These are phyloP conservation scores for Calendula officinalis DNA, from an alignment of 129 eudicot species.

Conservation along the genomic window DNA sequence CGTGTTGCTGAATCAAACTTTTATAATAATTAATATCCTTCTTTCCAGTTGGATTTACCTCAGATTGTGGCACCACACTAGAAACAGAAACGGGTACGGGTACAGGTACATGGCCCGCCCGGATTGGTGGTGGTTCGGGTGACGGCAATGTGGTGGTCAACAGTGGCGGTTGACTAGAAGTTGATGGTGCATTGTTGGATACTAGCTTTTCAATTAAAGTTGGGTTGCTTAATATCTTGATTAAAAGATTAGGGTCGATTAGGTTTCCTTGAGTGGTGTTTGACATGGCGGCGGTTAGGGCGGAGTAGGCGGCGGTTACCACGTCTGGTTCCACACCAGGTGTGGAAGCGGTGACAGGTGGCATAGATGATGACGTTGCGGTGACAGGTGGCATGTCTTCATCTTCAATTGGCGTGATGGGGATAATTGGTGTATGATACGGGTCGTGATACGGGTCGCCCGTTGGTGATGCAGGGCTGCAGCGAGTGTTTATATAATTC, in stretches of 20 bases:
- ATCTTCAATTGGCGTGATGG: constrained; percentile 85
- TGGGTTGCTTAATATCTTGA: constrained; percentile 66
- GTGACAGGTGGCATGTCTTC: constrained; percentile 51
- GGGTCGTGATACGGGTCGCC: constrained; percentile 38
- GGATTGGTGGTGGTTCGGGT: constrained; percentile 34
- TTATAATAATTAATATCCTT: constrained; percentile 79
- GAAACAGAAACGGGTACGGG: constrained; percentile 20
- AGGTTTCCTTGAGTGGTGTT: constrained; percentile 47
- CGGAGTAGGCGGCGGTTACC: constrained; percentile 58
- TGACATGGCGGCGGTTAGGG: constrained; percentile 52
- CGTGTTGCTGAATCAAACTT: constrained; percentile 91
- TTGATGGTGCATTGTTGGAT: constrained; percentile 41
- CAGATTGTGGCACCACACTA: constrained; percentile 27
- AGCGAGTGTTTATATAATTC: neutral
- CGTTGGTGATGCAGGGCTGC: constrained; percentile 56
- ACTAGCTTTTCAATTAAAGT: constrained; percentile 55
- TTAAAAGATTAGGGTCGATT: constrained; percentile 67
- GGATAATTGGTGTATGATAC: constrained; percentile 51
- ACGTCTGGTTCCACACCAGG: constrained; percentile 47
- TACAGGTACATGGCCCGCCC: constrained; percentile 23
- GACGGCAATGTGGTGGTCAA: constrained; percentile 20
- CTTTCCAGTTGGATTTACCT: constrained; percentile 35
- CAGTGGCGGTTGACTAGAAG: constrained; percentile 25
- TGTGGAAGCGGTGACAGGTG: constrained; percentile 17
- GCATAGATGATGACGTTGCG: constrained; percentile 3